Evolutionary conservation across 208 protist genomes (phyloP).

Genomic region (Acanthamoeba triangularis): DNA sequence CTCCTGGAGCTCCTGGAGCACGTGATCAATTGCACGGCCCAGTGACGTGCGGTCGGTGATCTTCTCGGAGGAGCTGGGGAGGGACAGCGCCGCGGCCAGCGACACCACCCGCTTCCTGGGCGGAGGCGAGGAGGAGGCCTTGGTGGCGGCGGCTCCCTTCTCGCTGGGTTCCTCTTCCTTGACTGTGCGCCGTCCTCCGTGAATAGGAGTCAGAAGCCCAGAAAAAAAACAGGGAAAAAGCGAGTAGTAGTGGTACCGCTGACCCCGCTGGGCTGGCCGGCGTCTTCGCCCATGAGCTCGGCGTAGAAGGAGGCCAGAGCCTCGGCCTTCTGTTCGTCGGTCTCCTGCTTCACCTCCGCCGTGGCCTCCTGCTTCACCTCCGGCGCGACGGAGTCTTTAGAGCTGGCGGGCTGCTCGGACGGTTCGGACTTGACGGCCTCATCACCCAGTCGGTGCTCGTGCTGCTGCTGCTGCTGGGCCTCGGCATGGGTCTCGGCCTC

Average conservation of each 20-base stretch:
- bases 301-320: background rate
- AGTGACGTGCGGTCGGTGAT: constrained; percentile 34
- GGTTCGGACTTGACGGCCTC: background rate
- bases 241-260: background rate
- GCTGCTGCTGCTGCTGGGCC: background rate
- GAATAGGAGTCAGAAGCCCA: background rate
- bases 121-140: background rate
- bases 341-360: constrained; percentile 17
- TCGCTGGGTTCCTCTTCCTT: background rate
- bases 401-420: background rate
- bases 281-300: constrained; percentile 26
- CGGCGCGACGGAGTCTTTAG: background rate
- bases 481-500: background rate
- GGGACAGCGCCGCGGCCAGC: constrained; percentile 3
- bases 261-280: background rate
- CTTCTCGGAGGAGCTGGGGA: constrained; percentile 27
- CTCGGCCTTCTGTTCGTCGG: background rate
- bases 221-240: background rate
- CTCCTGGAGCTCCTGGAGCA: constrained; percentile 60
- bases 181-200: background rate
- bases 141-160: background rate
- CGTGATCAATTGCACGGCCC: constrained; percentile 62
- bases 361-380: background rate
- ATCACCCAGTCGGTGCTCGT: background rate
- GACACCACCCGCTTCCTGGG: constrained; percentile 32